Base-by-base conservation (phyloP, 2,329 filamentous ascomycete species). In the Orbilia blumenaviensis region DNA sequence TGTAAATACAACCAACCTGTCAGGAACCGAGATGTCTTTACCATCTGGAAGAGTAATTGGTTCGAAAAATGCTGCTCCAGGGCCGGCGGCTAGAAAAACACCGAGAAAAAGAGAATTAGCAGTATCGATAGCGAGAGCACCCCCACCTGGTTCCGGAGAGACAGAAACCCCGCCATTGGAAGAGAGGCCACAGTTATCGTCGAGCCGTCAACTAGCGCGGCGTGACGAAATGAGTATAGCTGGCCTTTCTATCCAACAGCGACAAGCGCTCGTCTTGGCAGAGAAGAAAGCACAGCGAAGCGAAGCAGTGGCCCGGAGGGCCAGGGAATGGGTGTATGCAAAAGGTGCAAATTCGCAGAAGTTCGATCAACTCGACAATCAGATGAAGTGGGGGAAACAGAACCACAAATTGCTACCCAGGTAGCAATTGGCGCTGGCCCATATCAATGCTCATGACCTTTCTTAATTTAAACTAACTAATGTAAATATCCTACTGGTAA, bases 261-360 rank as follows among this genome's bases (percentile, higher is more conserved):
- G 52, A n/a, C 69, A 66, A 18, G 69, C 69, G 2, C 44, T 74
- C 23, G 54, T 67, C 5, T 23, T 66, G 14, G 62, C 69, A 12
- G 69, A 74, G 62, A 74, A 74, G 62, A 74, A 74, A 46, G 61
- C 69, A 9, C 62, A 66, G 38, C 66, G 62, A 54, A 66, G 54
- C n/a, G 69, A 74, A 23, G 62, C 42, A 12, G 42, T 74, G 29
- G 69, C 69, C 7, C 32, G 62, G 5, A 29, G 69, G 54, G 69
- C 69, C 14, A 74, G 62, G 27, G 69, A 74, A 23, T 74, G 69
- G 69, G 69, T 48, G 2, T 62, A 74, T 56, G 42, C 61, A 5
- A 62, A 48, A 14, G 36, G 8, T 6, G 69, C 62, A 14, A 74
- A 74, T 48, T 23, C 42, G 52, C 69, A 74, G 23, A 56, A 74